phyloP scores from a whole-genome alignment of 1,284 basidiomycete species.

The Athelia sp. region DNA sequence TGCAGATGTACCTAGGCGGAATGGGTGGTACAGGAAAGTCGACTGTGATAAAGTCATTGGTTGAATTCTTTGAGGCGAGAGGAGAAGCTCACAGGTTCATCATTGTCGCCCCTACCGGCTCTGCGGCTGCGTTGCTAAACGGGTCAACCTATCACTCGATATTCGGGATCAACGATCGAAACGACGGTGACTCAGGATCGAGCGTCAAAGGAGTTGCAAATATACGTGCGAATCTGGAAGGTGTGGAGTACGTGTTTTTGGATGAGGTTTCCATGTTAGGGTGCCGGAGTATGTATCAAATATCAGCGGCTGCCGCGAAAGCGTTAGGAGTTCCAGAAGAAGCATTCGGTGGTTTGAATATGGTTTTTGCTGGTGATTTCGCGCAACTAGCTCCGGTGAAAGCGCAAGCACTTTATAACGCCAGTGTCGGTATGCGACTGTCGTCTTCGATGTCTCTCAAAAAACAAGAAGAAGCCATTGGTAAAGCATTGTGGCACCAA shows the following conservation, averaged over 20 bases:
- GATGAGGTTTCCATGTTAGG: slow-evolving; percentile 25
- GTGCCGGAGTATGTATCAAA: slow-evolving; percentile 16
- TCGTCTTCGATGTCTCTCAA: slow-evolving; percentile 1
- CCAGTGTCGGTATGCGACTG: slow-evolving; percentile 6
- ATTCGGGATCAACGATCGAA: slow-evolving; percentile 15
- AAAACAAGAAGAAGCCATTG: slow-evolving; percentile 22
- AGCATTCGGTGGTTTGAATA: slow-evolving; percentile 17
- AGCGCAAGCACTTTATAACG: slow-evolving; percentile 14
- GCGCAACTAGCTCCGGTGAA: slow-evolving; percentile 20
- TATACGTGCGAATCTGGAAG: slow-evolving; percentile 5
- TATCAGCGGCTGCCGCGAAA: slow-evolving; percentile 10
- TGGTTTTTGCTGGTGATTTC: slow-evolving; percentile 22
- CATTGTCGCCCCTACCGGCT: slow-evolving; percentile 25
- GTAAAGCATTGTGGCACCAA: slow-evolving; percentile 30
- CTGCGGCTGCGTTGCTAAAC: slow-evolving; percentile 22
- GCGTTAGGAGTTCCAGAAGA: slow-evolving; percentile 1
- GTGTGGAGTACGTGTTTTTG: slow-evolving; percentile 22
- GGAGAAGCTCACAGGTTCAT: slow-evolving; percentile 17
- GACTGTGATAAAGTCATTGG: slow-evolving; percentile 27
- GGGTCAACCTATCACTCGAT: slow-evolving; percentile 29
- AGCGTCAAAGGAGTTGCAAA: neutral
- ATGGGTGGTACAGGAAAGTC: slow-evolving; percentile 29
- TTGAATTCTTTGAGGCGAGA: slow-evolving; percentile 12
- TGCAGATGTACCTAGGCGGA: slow-evolving; percentile 27
- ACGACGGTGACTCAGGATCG: too few species aligned